Conservation (phyloP, 2,329 filamentous ascomycete genomes). For the Knufia petricola region DNA sequence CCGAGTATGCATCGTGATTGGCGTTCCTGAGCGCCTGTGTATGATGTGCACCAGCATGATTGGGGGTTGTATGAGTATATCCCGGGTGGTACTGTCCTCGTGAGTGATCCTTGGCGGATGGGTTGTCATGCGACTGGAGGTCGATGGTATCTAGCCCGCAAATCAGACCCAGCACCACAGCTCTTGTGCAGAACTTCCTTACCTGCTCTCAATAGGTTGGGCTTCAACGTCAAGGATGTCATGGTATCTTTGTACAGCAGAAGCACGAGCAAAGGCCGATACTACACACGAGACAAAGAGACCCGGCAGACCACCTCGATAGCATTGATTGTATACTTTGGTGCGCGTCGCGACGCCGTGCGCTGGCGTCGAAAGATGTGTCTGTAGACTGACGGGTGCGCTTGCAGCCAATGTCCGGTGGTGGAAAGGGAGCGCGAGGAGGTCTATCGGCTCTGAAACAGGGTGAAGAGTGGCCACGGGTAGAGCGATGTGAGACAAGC, state of each 20-base stretch:
- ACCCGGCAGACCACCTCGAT: not conserved
- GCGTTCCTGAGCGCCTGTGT: slow-evolving; percentile 74
- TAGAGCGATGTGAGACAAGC: not conserved
- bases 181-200: slow-evolving; percentile 16
- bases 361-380: not conserved
- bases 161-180: not conserved
- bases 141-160: slow-evolving; percentile 71
- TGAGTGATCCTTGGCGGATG: slow-evolving; percentile 74
- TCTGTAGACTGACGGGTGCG: not conserved
- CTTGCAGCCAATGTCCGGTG: not conserved
- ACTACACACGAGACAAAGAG: slow-evolving; percentile 1
- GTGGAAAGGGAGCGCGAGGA: not conserved
- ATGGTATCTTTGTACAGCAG: slow-evolving; percentile 22
- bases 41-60: slow-evolving; percentile 67
- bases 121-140: slow-evolving; percentile 72
- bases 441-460: not conserved
- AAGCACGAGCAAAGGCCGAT: not conserved
- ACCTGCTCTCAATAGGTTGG: slow-evolving; percentile 39
- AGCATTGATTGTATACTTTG: slow-evolving; percentile 10
- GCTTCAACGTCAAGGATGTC: slow-evolving; percentile 26
- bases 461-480: not conserved
- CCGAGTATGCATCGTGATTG: slow-evolving; percentile 63
- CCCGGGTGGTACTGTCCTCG: slow-evolving; percentile 42
- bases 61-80: slow-evolving; percentile 34
- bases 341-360: not conserved